Base-by-base conservation (phyloP, 345 rosid genomes). In the Firmiana major region DNA sequence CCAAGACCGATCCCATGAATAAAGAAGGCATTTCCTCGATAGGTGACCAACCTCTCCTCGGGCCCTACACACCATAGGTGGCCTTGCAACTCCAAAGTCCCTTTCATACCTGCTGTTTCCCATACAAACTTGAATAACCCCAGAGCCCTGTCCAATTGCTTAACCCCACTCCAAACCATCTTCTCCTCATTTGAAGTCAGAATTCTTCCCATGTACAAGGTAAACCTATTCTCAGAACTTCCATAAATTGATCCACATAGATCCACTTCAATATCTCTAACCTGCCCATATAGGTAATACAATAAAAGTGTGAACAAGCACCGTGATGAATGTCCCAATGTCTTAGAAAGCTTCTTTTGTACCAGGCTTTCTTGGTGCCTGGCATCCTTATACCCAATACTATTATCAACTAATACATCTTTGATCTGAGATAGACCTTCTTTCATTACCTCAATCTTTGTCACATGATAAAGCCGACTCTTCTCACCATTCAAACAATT, bases 31-130 rank as follows among this genome's bases (percentile, higher is more conserved):
- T 83, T 90, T 57, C 98, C 94, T 65, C 86, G 85, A 48, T 86
- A 90, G 34, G 34, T 31, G 34, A 90, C 22, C 1, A 77, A 60
- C 80, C 81, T 86, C 59, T 84, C 92, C 80, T 84, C 84, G 2
- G 85, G 87, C 26, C 89, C 92, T 67, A 84, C 81, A 79, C 90
- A 89, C 92, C 90, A 92, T 31, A 91, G 75, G 77, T 91, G 97
- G 6, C 97, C 97, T 77, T 87, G 89, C 66, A 89, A 72, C 80
- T 85, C 87, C 78, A 91, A 81, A 46, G 31, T 76, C 40, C 87
- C 97, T 69, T 90, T 84, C 93, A 82, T 86, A 65, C 87, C 92
- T 53, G 97, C 92, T 19, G 87, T 88, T 76, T 91, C 90, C 97
- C 94, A 91, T 22, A 92, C 84, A 85, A 91, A 92, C 79, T 81